These are phyloP conservation scores for Psilocybe sp. DNA, from an alignment of 768 basidiomycete species.

Conservation along the genomic window DNA sequence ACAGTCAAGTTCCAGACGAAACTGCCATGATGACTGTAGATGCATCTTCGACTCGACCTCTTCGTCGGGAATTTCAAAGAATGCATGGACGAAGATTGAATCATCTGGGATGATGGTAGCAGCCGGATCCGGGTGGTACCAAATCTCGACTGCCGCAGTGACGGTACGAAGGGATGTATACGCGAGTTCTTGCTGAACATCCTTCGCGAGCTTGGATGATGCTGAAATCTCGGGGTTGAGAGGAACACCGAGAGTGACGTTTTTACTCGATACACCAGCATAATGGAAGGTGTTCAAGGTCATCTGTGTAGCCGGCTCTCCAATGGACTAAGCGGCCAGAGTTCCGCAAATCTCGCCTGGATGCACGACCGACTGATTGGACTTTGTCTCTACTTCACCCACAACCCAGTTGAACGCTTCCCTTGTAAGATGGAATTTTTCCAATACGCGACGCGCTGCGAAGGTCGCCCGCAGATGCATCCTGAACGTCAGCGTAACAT, in stretches of 20 bases:
- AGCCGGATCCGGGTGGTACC: conserved; percentile 92
- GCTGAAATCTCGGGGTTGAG: conserved; percentile 67
- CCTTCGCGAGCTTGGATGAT: conserved; percentile 69
- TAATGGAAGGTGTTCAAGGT: conserved; percentile 99
- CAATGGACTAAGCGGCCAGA: conserved; percentile 96
- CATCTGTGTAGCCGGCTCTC: conserved; percentile 99
- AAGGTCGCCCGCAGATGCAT: conserved; percentile 92
- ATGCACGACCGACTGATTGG: conserved; percentile 88
- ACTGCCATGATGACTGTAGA: conserved; percentile 93
- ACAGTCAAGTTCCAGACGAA: conserved; percentile 95
- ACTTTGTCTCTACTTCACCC: conserved; percentile 93
- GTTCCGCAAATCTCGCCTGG: conserved; percentile 99
- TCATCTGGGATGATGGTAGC: conserved; percentile 97
- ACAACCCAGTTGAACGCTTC: conserved; percentile 99
- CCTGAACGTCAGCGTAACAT: conserved; percentile 88
- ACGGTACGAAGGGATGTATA: conserved; percentile 93
- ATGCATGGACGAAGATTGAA: conserved; percentile 91
- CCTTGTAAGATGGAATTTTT: conserved; percentile 81
- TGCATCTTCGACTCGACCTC: conserved; percentile 89
- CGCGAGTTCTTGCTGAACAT: conserved; percentile 89
- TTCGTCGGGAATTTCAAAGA: conserved; percentile 99
- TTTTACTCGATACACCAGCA: conserved; percentile 99
- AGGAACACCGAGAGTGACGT: conserved; percentile 98
- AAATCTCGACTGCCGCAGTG: conserved; percentile 94
- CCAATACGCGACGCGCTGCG: conserved; percentile 82